A percentile compares a stretch with the other conserved stretches of the same genome.
Evolutionary conservation across 176 grass and related monocot species (phyloP).

Genomic region (Neostapfia colusana): DNA sequence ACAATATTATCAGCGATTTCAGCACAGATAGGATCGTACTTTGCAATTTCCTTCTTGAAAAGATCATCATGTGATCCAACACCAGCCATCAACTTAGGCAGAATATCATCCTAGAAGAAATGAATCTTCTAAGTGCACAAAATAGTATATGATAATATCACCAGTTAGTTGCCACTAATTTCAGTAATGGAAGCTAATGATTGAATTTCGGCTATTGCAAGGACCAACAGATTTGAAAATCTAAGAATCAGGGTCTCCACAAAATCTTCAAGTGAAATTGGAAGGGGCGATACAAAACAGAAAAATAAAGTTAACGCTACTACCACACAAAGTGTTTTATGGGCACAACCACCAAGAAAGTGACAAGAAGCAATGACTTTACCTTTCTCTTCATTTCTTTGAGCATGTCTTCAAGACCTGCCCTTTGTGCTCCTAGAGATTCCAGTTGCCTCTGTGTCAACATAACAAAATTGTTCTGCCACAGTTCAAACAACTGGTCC

Average conservation of each 20-base stretch:
- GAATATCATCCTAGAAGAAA: constrained; percentile 89
- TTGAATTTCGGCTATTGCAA: constrained; percentile 33
- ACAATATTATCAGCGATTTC: constrained; percentile 92
- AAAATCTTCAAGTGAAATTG: constrained; percentile 24
- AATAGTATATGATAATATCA: background rate
- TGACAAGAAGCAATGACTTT: background rate
- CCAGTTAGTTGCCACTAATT: constrained; percentile 1
- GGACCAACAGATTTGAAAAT: constrained; percentile 38
- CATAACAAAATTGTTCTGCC: constrained; percentile 24
- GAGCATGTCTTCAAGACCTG: constrained; percentile 98
- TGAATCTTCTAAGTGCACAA: constrained; percentile 28
- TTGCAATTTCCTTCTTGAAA: constrained; percentile 91
- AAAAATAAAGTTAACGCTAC: constrained; percentile 16
- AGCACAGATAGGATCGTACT: constrained; percentile 86
- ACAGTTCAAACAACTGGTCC: constrained; percentile 32
- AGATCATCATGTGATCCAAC: constrained; percentile 92
- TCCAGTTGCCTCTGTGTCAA: constrained; percentile 92
- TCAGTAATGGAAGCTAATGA: constrained; percentile 16
- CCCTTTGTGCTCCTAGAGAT: constrained; percentile 86
- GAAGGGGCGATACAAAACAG: constrained; percentile 8
- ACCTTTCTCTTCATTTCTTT: constrained; percentile 99
- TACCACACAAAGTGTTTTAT: background rate
- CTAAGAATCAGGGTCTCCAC: background rate
- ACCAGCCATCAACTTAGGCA: constrained; percentile 88
- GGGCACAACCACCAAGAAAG: constrained; percentile 13